phyloP scores from a whole-genome alignment of 768 basidiomycete species.

The Mycena galericulata region DNA sequence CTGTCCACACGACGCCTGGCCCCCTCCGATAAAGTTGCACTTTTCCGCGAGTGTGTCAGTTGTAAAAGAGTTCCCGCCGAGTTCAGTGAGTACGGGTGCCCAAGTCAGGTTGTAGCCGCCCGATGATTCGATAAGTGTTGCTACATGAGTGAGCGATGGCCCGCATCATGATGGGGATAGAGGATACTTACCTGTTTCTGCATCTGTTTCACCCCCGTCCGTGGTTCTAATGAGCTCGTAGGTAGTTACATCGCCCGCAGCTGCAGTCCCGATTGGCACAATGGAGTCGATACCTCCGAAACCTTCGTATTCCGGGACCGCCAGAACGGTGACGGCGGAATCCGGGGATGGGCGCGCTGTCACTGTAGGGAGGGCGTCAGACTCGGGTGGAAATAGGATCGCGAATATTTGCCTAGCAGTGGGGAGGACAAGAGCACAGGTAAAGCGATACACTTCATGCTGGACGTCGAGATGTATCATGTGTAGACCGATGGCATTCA shows the following conservation, averaged over 20 bases:
- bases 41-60: background rate
- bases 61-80: background rate
- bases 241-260: slow-evolving; percentile 5
- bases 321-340: slow-evolving; percentile 2
- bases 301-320: background rate
- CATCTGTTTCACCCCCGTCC: background rate
- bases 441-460: background rate
- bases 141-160: background rate
- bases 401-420: slow-evolving; percentile 2
- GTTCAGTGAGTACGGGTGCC: background rate
- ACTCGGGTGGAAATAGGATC: background rate
- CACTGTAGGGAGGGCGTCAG: slow-evolving; percentile 4
- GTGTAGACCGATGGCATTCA: background rate
- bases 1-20: background rate
- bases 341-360: slow-evolving; percentile 5
- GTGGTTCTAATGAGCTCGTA: slow-evolving; percentile 12
- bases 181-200: background rate
- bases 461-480: background rate
- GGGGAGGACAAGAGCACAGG: background rate
- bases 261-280: background rate
- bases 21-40: slow-evolving; percentile 5
- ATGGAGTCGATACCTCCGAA: slow-evolving; percentile 1
- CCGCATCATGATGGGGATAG: background rate
- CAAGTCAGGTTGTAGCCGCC: background rate
- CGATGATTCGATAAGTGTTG: slow-evolving; percentile 3